Conservation (phyloP, 1,139 yeast genomes). For the Magnusiomyces fungicola region DNA sequence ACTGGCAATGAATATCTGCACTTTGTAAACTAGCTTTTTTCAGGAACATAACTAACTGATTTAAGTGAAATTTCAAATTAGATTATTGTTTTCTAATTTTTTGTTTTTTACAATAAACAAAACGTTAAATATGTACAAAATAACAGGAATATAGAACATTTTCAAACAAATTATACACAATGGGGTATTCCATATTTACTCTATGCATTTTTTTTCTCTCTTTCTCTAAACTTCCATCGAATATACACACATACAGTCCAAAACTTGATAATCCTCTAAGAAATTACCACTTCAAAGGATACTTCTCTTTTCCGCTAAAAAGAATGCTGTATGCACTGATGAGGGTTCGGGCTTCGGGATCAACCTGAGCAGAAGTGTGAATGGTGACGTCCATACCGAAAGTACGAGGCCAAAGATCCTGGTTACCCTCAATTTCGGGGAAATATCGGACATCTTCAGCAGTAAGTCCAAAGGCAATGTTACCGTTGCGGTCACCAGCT, state of each 20-base stretch:
- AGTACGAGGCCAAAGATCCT: constrained; percentile 81
- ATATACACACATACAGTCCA: too few relatives aligned
- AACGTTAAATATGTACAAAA: neutral
- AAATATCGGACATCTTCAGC: constrained; percentile 72
- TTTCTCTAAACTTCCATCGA: too few relatives aligned
- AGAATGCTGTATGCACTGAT: constrained; percentile 81
- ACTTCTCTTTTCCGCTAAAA: constrained; percentile 48
- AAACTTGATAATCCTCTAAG: too few relatives aligned
- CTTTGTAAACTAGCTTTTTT: too few relatives aligned
- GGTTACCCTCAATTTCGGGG: constrained; percentile 90
- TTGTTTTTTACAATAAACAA: too few relatives aligned
- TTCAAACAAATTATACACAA: neutral
- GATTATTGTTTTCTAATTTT: too few relatives aligned
- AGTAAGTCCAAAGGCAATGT: constrained; percentile 75
- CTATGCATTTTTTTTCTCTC: constrained; percentile 2
- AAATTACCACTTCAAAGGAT: constrained; percentile 28
- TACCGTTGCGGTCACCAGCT: constrained; percentile 81
- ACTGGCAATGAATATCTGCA: too few relatives aligned
- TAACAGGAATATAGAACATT: neutral
- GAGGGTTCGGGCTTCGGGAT: constrained; percentile 82
- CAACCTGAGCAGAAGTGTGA: constrained; percentile 85
- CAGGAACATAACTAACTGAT: too few relatives aligned
- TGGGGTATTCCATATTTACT: neutral
- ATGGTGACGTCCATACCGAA: constrained; percentile 83
- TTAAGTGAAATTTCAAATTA: too few relatives aligned